Evolutionary conservation across 257 asterid species (phyloP).

Genomic region (Solanum commersonii): DNA sequence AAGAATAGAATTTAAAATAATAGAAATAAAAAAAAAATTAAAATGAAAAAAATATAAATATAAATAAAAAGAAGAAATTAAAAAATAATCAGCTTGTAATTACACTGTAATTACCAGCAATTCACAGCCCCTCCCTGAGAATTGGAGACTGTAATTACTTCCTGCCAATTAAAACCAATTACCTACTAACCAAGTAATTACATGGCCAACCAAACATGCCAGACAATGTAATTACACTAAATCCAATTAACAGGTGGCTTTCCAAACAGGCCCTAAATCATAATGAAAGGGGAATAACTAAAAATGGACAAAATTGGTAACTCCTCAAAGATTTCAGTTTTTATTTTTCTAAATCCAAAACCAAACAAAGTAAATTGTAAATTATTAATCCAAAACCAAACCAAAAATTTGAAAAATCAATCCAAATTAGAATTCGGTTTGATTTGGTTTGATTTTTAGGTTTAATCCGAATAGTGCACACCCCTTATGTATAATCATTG

Average conservation of each 20-base stretch:
- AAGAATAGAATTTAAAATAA: no score
- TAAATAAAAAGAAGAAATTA: background rate
- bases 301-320: background rate
- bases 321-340: background rate
- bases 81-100: background rate
- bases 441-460: background rate
- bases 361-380: background rate
- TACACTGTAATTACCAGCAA: background rate
- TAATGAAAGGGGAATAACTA: no score
- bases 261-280: no score
- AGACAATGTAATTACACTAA: background rate
- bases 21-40: background rate
- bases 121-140: background rate
- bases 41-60: no score
- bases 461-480: background rate
- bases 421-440: background rate
- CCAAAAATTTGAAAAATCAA: background rate
- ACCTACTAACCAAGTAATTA: background rate
- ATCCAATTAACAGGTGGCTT: background rate
- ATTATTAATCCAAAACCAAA: background rate
- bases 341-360: background rate
- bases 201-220: background rate
- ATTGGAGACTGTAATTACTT: no score
- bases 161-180: background rate
- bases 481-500: background rate